Conservation (phyloP, 148 eudicot genomes). For the Pharnaceum exiguum region DNA sequence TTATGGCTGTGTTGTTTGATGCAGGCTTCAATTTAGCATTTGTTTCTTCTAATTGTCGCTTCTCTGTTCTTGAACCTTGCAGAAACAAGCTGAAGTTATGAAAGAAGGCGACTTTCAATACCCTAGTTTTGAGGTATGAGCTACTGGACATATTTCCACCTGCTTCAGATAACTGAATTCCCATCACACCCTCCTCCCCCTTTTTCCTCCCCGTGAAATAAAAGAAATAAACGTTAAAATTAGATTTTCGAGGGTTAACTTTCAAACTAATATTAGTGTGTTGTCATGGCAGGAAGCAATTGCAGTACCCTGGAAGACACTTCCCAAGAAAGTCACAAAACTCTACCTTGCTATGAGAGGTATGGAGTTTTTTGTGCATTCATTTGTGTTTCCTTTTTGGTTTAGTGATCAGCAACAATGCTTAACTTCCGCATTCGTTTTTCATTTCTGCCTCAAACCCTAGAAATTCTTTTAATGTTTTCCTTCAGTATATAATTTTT, state of each 20-base stretch:
- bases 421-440: no score
- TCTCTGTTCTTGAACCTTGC: slow-evolving; percentile 19
- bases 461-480: no score
- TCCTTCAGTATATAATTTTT: no score
- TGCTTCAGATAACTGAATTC: background rate
- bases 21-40: background rate
- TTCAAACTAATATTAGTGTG: background rate
- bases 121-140: slow-evolving; percentile 86
- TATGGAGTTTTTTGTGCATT: slow-evolving; percentile 19
- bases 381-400: background rate
- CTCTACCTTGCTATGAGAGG: slow-evolving; percentile 96
- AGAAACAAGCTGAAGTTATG: slow-evolving; percentile 63
- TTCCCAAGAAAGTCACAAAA: slow-evolving; percentile 65
- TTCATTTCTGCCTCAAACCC: no score
- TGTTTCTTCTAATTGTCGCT: background rate
- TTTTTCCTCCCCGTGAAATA: background rate
- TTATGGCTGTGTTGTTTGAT: background rate
- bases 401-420: no score
- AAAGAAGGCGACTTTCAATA: slow-evolving; percentile 55
- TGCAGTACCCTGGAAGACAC: slow-evolving; percentile 73
- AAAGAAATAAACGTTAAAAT: background rate
- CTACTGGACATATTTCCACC: background rate
- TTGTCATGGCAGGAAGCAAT: slow-evolving; percentile 62
- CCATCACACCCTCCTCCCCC: background rate
- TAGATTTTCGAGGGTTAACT: background rate